These are phyloP conservation scores for Staphylotrichum longicolle DNA, from an alignment of 495 filamentous ascomycete species.

Conservation along the genomic window DNA sequence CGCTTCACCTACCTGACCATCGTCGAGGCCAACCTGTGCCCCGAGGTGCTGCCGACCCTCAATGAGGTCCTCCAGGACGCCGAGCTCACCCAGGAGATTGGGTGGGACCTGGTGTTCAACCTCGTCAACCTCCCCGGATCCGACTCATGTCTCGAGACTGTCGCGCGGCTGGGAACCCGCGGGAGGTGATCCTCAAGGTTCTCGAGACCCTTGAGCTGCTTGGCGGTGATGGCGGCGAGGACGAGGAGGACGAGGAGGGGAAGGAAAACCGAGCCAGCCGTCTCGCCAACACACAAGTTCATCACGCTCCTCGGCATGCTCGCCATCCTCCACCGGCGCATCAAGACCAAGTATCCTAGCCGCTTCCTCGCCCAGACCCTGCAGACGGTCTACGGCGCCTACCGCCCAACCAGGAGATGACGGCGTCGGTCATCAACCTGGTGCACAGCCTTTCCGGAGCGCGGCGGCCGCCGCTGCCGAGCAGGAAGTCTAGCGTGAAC, in stretches of 20 bases:
- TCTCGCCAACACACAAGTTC: conserved; percentile 55
- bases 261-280: conserved; percentile 17
- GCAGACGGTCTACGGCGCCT: conserved; percentile 69
- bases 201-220: conserved; percentile 64
- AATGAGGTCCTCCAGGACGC: conserved; percentile 80
- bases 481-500: conserved; percentile 62
- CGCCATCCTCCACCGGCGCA: conserved; percentile 77
- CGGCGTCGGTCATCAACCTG: conserved; percentile 70
- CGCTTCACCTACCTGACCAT: conserved; percentile 86
- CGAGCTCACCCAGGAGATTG: conserved; percentile 82
- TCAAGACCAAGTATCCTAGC: conserved; percentile 87
- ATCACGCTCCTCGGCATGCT: conserved; percentile 76
- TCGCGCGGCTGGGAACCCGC: conserved; percentile 80
- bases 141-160: conserved; percentile 68
- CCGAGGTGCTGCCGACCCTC: conserved; percentile 71
- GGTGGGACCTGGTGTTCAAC: conserved; percentile 91
- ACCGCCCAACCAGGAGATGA: conserved; percentile 62
- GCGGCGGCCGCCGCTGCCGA: conserved; percentile 72
- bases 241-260: conserved; percentile 37
- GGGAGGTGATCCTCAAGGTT: conserved; percentile 89
- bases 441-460: conserved; percentile 69
- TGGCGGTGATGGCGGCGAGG: conserved; percentile 44
- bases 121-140: conserved; percentile 75
- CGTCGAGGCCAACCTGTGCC: conserved; percentile 77
- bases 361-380: conserved; percentile 90